Percentiles rank a stretch among this genome's conserved stretches.
Conservation (phyloP, 805 yeast genomes). For the Wickerhamomyces chaumierensis region DNA sequence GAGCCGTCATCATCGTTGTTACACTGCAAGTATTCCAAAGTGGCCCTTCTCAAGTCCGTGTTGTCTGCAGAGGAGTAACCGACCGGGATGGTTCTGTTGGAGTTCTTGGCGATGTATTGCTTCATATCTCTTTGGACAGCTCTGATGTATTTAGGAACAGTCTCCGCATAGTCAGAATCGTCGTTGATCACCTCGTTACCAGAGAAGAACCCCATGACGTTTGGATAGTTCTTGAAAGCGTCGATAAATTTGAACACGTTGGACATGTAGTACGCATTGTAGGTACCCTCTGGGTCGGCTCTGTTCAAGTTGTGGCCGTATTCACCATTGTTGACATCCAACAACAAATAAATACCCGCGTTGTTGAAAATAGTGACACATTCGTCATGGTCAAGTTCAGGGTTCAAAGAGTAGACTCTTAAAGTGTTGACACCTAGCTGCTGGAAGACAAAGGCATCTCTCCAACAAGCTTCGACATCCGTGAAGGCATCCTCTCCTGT, state of each 20-base stretch:
- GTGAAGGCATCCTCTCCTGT: slow-evolving; percentile 53
- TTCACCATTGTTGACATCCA: slow-evolving; percentile 77
- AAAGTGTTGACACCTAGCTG: slow-evolving; percentile 78
- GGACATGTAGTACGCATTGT: slow-evolving; percentile 56
- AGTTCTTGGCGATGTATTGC: slow-evolving; percentile 56
- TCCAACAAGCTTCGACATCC: slow-evolving; percentile 55
- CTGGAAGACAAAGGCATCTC: slow-evolving; percentile 73
- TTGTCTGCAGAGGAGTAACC: slow-evolving; percentile 94
- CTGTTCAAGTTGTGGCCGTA: slow-evolving; percentile 60
- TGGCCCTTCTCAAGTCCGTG: slow-evolving; percentile 52
- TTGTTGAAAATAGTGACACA: slow-evolving; percentile 85
- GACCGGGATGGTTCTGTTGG: slow-evolving; percentile 77
- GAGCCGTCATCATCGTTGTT: slow-evolving; percentile 48
- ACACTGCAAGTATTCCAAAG: slow-evolving; percentile 77
- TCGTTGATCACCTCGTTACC: slow-evolving; percentile 92
- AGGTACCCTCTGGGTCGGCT: slow-evolving; percentile 56
- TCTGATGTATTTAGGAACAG: slow-evolving; percentile 70
- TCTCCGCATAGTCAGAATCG: slow-evolving; percentile 42
- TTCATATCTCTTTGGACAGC: slow-evolving; percentile 92
- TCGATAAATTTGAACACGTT: slow-evolving; percentile 80
- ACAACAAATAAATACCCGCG: slow-evolving; percentile 81
- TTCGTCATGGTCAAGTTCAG: slow-evolving; percentile 77
- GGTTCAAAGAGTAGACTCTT: slow-evolving; percentile 74
- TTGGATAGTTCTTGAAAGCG: slow-evolving; percentile 75
- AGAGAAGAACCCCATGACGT: slow-evolving; percentile 77